Evolutionary conservation across 2,329 filamentous ascomycete species (phyloP).

Genomic region (Hymenotorrendiella dingleyae): DNA sequence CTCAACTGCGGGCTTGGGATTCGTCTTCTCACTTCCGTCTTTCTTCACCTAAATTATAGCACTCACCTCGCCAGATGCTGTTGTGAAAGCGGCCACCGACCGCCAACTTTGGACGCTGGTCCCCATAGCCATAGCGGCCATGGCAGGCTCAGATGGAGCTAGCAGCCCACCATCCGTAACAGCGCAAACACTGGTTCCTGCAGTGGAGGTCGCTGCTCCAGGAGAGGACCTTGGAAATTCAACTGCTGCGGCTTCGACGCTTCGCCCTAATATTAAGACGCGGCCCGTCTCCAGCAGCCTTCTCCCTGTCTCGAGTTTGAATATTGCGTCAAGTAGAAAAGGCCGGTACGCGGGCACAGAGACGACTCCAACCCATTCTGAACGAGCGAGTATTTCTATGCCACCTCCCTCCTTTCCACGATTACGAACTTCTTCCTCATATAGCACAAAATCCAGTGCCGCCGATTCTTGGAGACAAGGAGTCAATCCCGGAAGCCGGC

Average conservation of each 20-base stretch:
- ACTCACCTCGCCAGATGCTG: too few species aligned
- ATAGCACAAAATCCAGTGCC: constrained; percentile 31
- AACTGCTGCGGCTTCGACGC: constrained; percentile 5
- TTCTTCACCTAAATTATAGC: too few species aligned
- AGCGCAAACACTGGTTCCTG: too few species aligned
- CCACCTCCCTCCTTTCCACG: constrained; percentile 42
- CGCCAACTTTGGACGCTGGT: too few species aligned
- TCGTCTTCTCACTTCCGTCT: too few species aligned
- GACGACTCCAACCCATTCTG: constrained; percentile 50
- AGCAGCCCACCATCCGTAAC: too few species aligned
- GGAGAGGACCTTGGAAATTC: neutral
- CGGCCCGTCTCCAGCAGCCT: constrained; percentile 34
- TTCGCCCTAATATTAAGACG: constrained; percentile 9
- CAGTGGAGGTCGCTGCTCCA: too few species aligned
- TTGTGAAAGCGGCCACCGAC: too few species aligned
- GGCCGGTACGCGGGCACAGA: constrained; percentile 54
- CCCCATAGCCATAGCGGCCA: too few species aligned
- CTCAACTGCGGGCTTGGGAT: too few species aligned
- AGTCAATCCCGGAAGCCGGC: constrained; percentile 19
- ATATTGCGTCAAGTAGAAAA: constrained; percentile 40
- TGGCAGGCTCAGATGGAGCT: too few species aligned
- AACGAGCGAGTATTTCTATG: constrained; percentile 59
- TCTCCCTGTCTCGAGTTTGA: constrained; percentile 39
- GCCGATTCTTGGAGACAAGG: constrained; percentile 36
- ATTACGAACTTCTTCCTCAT: constrained; percentile 28